Percentiles rank a stretch among this genome's conserved stretches.
Evolutionary conservation across 345 rosid species (phyloP).

Genomic region (Melastoma malabathricum): DNA sequence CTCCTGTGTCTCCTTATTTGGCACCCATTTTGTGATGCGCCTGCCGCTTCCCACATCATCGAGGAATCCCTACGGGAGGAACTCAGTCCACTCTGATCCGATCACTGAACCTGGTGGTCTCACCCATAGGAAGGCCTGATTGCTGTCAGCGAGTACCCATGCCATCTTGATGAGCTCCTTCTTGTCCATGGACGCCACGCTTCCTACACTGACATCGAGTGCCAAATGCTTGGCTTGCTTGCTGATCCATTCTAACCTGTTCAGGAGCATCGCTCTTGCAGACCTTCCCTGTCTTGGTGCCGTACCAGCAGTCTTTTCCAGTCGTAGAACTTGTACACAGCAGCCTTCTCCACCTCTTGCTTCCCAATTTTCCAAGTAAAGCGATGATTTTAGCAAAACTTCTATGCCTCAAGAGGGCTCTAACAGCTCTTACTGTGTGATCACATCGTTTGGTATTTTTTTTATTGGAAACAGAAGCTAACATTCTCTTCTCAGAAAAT

Average conservation of each 20-base stretch:
- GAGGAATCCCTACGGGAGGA: slow-evolving; percentile 7
- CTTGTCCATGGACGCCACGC: slow-evolving; percentile 6
- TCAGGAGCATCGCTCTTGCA: slow-evolving; percentile 15
- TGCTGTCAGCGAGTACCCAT: slow-evolving; percentile 18
- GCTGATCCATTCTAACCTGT: slow-evolving; percentile 25
- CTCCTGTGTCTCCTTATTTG: slow-evolving; percentile 22
- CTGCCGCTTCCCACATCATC: slow-evolving; percentile 11
- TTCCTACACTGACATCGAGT: slow-evolving; percentile 24
- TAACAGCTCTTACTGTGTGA: no score
- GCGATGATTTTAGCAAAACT: no score
- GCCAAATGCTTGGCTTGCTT: slow-evolving; percentile 17
- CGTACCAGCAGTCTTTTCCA: slow-evolving; percentile 12
- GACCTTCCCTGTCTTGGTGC: slow-evolving; percentile 7
- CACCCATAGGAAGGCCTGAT: slow-evolving; percentile 23
- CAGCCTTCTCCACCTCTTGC: not conserved
- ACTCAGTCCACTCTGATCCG: slow-evolving; percentile 12
- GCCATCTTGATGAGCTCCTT: slow-evolving; percentile 20
- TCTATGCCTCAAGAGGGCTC: no score
- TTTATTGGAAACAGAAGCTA: no score
- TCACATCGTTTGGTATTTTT: no score
- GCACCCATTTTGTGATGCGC: slow-evolving; percentile 26
- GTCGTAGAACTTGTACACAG: slow-evolving; percentile 16
- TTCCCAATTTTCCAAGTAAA: no score
- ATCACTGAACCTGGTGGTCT: slow-evolving; percentile 13
- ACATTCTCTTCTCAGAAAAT: no score